These are phyloP conservation scores for Puccinia polysora DNA, from an alignment of 1,284 basidiomycete species.

Conservation along the genomic window DNA sequence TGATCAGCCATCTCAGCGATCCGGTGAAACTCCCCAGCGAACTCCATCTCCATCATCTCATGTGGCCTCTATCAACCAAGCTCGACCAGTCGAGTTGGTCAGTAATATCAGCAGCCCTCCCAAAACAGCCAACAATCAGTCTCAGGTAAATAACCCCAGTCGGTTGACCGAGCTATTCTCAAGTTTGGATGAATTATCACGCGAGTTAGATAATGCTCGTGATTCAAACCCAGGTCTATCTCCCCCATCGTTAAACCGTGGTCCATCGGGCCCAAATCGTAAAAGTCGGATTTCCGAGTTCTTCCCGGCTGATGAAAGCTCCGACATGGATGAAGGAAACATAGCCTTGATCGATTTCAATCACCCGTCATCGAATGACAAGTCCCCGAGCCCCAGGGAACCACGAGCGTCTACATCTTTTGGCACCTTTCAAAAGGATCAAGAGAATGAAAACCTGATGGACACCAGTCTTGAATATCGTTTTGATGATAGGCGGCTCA, in stretches of 20 bases:
- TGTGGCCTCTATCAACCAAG: background rate
- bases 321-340: background rate
- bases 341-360: slow-evolving; percentile 26
- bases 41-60: background rate
- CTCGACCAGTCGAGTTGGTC: background rate
- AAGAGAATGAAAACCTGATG: slow-evolving; percentile 13
- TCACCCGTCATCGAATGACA: background rate
- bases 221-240: background rate
- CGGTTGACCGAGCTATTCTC: slow-evolving; percentile 4
- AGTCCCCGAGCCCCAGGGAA: background rate
- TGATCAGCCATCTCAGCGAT: background rate
- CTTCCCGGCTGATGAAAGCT: slow-evolving; percentile 4
- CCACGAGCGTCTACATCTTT: background rate
- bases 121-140: background rate
- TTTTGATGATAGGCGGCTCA: background rate
- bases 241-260: background rate
- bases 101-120: background rate
- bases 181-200: slow-evolving; percentile 15
- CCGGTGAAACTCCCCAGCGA: background rate
- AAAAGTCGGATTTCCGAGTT: slow-evolving; percentile 13
- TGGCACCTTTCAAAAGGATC: background rate
- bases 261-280: background rate
- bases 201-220: slow-evolving; percentile 5
- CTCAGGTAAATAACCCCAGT: slow-evolving; percentile 10
- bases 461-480: slow-evolving; percentile 3